Percentiles rank a stretch among this genome's conserved stretches.
Evolutionary conservation across 2,329 filamentous ascomycete genomes (phyloP).

Genomic region (Cryoendolithus antarcticus): DNA sequence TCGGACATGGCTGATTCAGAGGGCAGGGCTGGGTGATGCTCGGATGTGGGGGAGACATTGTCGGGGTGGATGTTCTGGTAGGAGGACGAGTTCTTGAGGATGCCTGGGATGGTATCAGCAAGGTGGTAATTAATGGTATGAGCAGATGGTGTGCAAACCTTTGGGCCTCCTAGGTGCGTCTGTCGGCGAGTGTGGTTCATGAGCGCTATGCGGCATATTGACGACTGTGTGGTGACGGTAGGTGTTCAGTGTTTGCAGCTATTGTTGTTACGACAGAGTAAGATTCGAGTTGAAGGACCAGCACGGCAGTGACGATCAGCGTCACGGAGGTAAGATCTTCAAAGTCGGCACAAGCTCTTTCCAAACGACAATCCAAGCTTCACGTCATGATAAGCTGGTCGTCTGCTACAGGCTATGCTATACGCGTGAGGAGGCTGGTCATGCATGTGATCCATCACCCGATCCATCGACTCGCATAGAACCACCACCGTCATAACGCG

Average conservation of each 20-base stretch:
- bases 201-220: constrained; percentile 18
- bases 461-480: no score
- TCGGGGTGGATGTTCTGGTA: constrained; percentile 45
- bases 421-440: no score
- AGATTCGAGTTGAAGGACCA: no score
- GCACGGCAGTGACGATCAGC: no score
- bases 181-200: constrained; percentile 16
- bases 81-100: constrained; percentile 75
- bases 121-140: constrained; percentile 1
- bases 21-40: constrained; percentile 11
- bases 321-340: no score
- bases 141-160: constrained; percentile 17
- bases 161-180: constrained; percentile 31
- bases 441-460: no score
- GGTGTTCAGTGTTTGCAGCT: background rate
- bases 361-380: no score
- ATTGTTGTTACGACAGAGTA: no score
- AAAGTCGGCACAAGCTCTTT: no score
- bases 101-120: constrained; percentile 45
- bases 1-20: constrained; percentile 3
- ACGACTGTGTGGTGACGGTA: background rate
- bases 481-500: no score
- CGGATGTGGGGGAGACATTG: constrained; percentile 34
- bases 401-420: no score
- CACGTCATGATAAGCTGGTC: no score